Percentiles rank a stretch among this genome's conserved stretches.
Conservation (phyloP, 306 rosid species). For the Quercus bicolor region DNA sequence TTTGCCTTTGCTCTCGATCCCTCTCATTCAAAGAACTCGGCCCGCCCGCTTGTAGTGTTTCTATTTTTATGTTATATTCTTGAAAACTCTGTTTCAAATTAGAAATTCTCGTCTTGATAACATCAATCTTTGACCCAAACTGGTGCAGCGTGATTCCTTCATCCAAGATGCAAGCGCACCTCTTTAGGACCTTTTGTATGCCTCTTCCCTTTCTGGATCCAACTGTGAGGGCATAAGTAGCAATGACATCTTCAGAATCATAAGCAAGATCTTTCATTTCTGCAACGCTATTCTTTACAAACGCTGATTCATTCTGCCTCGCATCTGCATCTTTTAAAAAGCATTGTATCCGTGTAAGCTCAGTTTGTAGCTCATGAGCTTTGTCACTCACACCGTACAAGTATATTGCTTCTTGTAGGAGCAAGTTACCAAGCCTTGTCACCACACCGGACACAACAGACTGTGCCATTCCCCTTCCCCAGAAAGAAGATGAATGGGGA, state of each 20-base stretch:
- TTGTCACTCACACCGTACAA: not conserved
- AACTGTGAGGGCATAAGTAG: slow-evolving; percentile 22
- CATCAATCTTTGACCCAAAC: slow-evolving; percentile 31
- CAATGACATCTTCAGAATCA: slow-evolving; percentile 53
- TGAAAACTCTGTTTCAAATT: slow-evolving; percentile 3
- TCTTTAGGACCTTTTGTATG: slow-evolving; percentile 19
- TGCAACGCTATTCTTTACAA: slow-evolving; percentile 34
- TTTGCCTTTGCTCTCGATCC: rapidly evolving
- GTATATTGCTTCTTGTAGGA: not conserved
- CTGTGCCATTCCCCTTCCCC: slow-evolving; percentile 25
- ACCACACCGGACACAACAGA: slow-evolving; percentile 38
- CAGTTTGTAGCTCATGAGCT: too few relatives aligned
- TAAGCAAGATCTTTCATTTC: slow-evolving; percentile 54
- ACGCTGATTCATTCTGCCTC: slow-evolving; percentile 36
- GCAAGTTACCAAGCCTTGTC: slow-evolving; percentile 32
- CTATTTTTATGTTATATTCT: not conserved
- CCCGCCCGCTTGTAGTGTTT: rapidly evolving
- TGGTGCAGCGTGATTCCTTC: slow-evolving; percentile 13
- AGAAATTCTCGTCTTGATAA: slow-evolving; percentile 17
- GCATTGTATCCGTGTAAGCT: not conserved
- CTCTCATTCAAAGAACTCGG: rapidly evolving
- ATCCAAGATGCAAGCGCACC: slow-evolving; percentile 16
- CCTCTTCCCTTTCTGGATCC: slow-evolving; percentile 26
- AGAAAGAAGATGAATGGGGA: too few relatives aligned
- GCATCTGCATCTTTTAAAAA: slow-evolving; percentile 26